Conservation (phyloP, 2,329 filamentous ascomycete species). For the Rosellinia necatrix region DNA sequence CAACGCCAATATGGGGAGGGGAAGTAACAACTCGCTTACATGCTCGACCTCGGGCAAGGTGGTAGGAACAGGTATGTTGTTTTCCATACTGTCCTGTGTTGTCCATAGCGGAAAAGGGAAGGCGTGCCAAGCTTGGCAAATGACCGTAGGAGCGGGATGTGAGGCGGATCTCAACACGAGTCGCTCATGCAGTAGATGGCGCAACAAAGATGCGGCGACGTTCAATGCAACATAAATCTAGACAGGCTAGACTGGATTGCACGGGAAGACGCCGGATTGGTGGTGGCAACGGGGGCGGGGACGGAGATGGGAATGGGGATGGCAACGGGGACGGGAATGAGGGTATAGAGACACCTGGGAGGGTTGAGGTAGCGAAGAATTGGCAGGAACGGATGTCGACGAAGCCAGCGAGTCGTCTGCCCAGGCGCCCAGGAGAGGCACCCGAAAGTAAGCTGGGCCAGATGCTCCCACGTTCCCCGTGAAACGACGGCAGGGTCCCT, state of each 20-base stretch:
- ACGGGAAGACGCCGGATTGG: not conserved
- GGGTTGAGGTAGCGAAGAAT: not conserved
- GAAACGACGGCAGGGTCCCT: not conserved
- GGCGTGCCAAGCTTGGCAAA: constrained; percentile 14
- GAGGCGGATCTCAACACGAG: constrained; percentile 8
- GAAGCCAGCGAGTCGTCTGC: too few species aligned
- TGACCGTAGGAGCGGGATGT: not conserved
- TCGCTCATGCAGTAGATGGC: not conserved
- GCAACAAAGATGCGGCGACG: not conserved
- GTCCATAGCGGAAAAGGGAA: constrained; percentile 34
- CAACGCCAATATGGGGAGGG: not conserved
- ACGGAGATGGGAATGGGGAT: too few species aligned
- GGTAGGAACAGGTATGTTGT: constrained; percentile 30
- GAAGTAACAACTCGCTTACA: constrained; percentile 25
- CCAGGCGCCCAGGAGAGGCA: too few species aligned
- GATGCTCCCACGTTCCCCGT: too few species aligned
- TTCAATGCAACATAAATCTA: not conserved
- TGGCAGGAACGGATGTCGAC: not conserved
- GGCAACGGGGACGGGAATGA: too few species aligned
- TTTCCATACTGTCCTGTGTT: constrained; percentile 35
- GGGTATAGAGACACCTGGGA: too few species aligned
- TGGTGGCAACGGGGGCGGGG: too few species aligned
- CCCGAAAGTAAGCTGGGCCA: too few species aligned
- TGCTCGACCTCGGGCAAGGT: constrained; percentile 38
- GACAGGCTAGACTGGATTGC: not conserved